Evolutionary conservation across 495 filamentous ascomycete species (phyloP).

Genomic region (Trichoderma reesei): DNA sequence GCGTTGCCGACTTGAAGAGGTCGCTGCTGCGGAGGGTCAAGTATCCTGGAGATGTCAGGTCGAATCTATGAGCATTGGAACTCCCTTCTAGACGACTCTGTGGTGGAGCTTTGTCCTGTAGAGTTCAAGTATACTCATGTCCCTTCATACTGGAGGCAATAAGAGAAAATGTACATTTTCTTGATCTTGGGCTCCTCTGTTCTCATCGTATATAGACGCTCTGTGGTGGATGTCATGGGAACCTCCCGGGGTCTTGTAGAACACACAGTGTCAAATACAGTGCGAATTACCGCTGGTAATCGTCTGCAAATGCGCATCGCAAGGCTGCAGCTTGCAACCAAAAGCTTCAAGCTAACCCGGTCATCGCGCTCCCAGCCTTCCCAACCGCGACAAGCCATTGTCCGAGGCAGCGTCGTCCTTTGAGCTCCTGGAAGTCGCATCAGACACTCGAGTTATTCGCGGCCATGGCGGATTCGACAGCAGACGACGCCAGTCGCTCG

Average conservation of each 20-base stretch:
- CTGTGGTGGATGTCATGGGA: too few species aligned
- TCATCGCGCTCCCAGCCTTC: neutral
- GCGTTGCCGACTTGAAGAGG: conserved; percentile 41
- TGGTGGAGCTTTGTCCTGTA: too few species aligned
- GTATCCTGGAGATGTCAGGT: conserved; percentile 43
- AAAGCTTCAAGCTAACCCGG: neutral
- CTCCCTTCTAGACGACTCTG: too few species aligned
- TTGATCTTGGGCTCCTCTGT: too few species aligned
- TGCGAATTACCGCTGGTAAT: neutral
- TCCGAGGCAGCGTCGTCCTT: neutral
- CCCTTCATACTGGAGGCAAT: too few species aligned
- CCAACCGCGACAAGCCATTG: conserved; percentile 5
- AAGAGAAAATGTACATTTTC: too few species aligned
- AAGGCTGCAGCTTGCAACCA: conserved; percentile 5
- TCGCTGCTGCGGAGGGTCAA: conserved; percentile 41
- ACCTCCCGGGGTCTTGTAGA: neutral
- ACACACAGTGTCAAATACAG: neutral
- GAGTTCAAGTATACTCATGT: too few species aligned
- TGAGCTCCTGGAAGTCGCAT: neutral
- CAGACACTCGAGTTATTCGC: conserved; percentile 6
- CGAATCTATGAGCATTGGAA: conserved; percentile 12
- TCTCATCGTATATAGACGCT: too few species aligned
- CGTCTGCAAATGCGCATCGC: neutral
- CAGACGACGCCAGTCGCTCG: conserved; percentile 25
- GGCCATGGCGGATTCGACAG: conserved; percentile 10